A percentile compares a stretch with the other conserved stretches of the same genome.
phyloP scores from a whole-genome alignment of 2,329 filamentous ascomycete genomes.

The Aspergillus oerlinghausenensis region DNA sequence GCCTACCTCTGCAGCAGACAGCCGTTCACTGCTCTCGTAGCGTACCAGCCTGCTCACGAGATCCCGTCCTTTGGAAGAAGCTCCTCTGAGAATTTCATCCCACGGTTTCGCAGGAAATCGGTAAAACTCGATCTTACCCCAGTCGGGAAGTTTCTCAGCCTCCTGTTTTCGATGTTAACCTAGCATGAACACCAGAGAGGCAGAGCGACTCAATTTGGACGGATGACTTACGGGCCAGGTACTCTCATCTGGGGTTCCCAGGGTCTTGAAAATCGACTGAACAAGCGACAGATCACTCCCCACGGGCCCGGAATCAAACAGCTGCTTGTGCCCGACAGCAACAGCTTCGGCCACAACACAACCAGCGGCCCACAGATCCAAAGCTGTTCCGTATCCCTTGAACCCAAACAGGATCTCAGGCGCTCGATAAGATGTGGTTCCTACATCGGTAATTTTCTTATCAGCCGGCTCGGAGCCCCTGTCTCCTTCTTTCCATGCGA shows the following conservation, averaged over 20 bases:
- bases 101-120: slow-evolving; percentile 65
- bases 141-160: slow-evolving; percentile 64
- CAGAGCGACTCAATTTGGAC: not conserved
- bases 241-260: slow-evolving; percentile 77
- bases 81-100: slow-evolving; percentile 63
- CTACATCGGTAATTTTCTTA: slow-evolving; percentile 83
- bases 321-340: slow-evolving; percentile 50
- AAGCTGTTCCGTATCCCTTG: slow-evolving; percentile 61
- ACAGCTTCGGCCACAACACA: slow-evolving; percentile 76
- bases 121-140: slow-evolving; percentile 78
- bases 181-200: not conserved
- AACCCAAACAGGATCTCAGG: slow-evolving; percentile 89
- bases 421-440: slow-evolving; percentile 84
- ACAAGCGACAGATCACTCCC: slow-evolving; percentile 90
- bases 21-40: slow-evolving; percentile 65
- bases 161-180: slow-evolving; percentile 23
- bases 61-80: slow-evolving; percentile 56
- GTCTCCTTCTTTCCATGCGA: slow-evolving; percentile 68
- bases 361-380: slow-evolving; percentile 90
- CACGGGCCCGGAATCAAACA: slow-evolving; percentile 85
- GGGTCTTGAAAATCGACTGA: slow-evolving; percentile 82
- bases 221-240: slow-evolving; percentile 67
- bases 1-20: slow-evolving; percentile 61
- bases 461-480: slow-evolving; percentile 57
- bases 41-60: slow-evolving; percentile 64